phyloP scores from a whole-genome alignment of 371 early-diverging fungal genomes.

The Mycotypha africana region DNA sequence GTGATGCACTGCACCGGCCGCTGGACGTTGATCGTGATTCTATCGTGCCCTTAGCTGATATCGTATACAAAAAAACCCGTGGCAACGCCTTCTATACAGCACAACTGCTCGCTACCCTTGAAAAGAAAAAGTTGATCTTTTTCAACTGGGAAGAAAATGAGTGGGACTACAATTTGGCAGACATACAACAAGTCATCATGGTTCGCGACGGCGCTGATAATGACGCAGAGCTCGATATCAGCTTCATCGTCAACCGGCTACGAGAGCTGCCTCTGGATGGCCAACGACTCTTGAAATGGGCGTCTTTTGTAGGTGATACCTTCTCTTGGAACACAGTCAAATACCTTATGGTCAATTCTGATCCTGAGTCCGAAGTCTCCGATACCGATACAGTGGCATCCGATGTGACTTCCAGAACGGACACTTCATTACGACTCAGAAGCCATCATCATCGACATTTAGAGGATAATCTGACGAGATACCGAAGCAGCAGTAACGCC shows the following conservation, averaged over 20 bases:
- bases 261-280: constrained; percentile 31
- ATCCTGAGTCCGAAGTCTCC: constrained; percentile 29
- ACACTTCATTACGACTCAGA: background rate
- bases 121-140: constrained; percentile 38
- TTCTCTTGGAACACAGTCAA: constrained; percentile 41
- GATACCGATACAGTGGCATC: constrained; percentile 8
- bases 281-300: constrained; percentile 34
- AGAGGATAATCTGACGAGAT: too few relatives aligned
- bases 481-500: too few relatives aligned
- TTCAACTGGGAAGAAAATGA: constrained; percentile 43
- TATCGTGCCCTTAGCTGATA: constrained; percentile 28
- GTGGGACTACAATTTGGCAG: constrained; percentile 36
- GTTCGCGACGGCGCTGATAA: constrained; percentile 6
- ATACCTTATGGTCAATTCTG: constrained; percentile 27
- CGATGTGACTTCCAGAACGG: background rate
- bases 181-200: constrained; percentile 23
- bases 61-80: constrained; percentile 27
- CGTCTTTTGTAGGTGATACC: constrained; percentile 39
- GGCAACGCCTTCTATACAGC: constrained; percentile 41
- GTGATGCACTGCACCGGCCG: constrained; percentile 31
- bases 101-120: constrained; percentile 30
- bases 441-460: too few relatives aligned
- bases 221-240: constrained; percentile 29
- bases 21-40: constrained; percentile 14
- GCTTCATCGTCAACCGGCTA: constrained; percentile 25